A percentile compares a stretch with the other conserved stretches of the same genome.
Evolutionary conservation across 2,329 filamentous ascomycete genomes (phyloP).

Genomic region (Ascochyta fabae): DNA sequence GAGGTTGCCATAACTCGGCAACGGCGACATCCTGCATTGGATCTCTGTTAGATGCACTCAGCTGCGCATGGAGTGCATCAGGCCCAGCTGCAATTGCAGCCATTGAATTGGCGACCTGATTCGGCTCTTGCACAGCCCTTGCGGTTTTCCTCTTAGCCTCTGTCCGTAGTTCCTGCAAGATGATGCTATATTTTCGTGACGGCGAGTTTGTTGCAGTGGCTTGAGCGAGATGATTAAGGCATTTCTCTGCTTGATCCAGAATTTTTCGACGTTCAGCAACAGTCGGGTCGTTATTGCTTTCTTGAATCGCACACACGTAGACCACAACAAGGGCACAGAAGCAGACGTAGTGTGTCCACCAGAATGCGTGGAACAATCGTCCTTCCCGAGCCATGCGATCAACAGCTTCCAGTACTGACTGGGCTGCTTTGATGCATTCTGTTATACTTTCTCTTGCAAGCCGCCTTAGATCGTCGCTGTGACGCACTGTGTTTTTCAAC

Average conservation of each 20-base stretch:
- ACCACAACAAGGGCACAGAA: constrained; percentile 58
- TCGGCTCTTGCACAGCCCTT: constrained; percentile 15
- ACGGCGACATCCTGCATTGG: not conserved
- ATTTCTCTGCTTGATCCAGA: constrained; percentile 54
- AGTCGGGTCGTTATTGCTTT: constrained; percentile 20
- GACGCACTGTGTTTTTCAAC: constrained; percentile 24
- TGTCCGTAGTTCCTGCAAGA: constrained; percentile 54
- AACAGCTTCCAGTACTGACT: constrained; percentile 46
- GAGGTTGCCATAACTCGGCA: constrained; percentile 23
- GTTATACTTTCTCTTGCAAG: constrained; percentile 49
- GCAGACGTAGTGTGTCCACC: constrained; percentile 59
- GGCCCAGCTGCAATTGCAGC: not conserved
- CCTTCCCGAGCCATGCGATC: constrained; percentile 50
- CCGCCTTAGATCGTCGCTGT: constrained; percentile 26
- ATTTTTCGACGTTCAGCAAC: constrained; percentile 32
- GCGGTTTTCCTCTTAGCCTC: constrained; percentile 45
- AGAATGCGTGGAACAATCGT: constrained; percentile 52
- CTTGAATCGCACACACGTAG: constrained; percentile 58
- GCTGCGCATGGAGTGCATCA: not conserved
- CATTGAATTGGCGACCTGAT: not conserved
- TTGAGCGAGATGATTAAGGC: constrained; percentile 54
- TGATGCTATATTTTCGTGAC: constrained; percentile 57
- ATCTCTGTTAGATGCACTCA: not conserved
- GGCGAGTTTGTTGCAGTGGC: constrained; percentile 57
- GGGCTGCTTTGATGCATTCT: constrained; percentile 54